Base-by-base conservation (phyloP, 371 early-diverging fungal genomes). In the Syncephalastrum monosporum region DNA sequence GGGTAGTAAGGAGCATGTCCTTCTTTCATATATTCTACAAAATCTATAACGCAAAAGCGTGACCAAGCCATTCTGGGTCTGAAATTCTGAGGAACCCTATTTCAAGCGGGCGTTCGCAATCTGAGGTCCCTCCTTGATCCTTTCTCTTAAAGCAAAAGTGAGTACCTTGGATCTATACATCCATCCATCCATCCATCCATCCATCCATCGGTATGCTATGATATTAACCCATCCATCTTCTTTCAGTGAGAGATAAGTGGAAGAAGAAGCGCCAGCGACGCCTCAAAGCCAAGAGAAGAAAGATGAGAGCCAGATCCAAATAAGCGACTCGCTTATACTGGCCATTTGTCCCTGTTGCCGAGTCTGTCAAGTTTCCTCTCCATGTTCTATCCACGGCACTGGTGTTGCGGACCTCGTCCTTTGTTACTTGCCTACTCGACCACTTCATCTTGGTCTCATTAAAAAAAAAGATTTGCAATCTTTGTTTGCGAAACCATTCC, bases 231-330 rank as follows among this genome's bases (percentile, higher is more conserved):
- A 55, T 65, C 49, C 46, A 42, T 42, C 21, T 19, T 24, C 45
- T 52, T 27, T 63, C 21, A 70, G 70, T 70, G 70, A 65, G 70
- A 65, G 70, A 65, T 58, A 70, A 70, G 61, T 70, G 70, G 70
- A 65, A 59, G 50, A 70, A 70, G 66, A 70, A 70, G 55, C 62
- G 70, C 53, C 70, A 70, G 53, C 55, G 70, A 65, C 65, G 70
- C 58, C 70, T 70, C 59, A 70, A 70, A 60, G 61, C 63, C 62
- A 70, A 70, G 66, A 70, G 70, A 70, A 70, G 56, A 57, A 70
- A 70, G 61, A 70, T 70, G 70, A 63, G 66, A 63, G 66, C 66
- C 41, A 65, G 70, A 65, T 60, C 60, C 66, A 70, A 70, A 56
- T 70, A 70, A 63, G 47, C 66, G 47, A 44, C 42, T 50, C 45